phyloP scores from a whole-genome alignment of 495 filamentous ascomycete species.

The Podospora didyma region DNA sequence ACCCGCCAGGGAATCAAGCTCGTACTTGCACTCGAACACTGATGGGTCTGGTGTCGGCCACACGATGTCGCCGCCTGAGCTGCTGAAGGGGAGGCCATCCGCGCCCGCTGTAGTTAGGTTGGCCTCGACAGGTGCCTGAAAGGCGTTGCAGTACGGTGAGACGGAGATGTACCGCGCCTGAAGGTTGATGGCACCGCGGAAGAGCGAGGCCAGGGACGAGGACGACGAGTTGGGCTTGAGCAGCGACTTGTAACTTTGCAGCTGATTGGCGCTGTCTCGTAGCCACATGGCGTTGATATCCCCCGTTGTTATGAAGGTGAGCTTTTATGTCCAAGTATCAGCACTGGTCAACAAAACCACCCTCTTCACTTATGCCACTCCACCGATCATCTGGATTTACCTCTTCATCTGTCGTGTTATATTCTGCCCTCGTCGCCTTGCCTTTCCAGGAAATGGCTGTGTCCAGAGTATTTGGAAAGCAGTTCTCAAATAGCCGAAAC shows the following conservation, averaged over 20 bases:
- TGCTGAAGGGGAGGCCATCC: conserved; percentile 29
- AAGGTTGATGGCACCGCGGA: conserved; percentile 61
- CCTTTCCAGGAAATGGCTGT: conserved; percentile 65
- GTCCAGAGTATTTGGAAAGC: conserved; percentile 64
- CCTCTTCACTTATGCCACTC: background rate
- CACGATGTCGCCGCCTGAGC: conserved; percentile 17
- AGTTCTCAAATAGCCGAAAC: conserved; percentile 60
- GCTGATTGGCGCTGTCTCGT: conserved; percentile 63
- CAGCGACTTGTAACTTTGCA: conserved; percentile 59
- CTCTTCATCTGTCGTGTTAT: background rate
- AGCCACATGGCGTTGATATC: conserved; percentile 81
- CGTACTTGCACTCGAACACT: conserved; percentile 57
- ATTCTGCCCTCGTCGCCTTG: conserved; percentile 33
- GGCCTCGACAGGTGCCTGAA: conserved; percentile 57
- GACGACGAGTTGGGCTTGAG: conserved; percentile 36
- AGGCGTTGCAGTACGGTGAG: conserved; percentile 61
- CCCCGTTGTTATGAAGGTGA: conserved; percentile 45
- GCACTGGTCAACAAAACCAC: background rate
- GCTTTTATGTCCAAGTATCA: conserved; percentile 25
- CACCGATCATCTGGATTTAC: background rate
- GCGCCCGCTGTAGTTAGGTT: conserved; percentile 27
- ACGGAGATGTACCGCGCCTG: conserved; percentile 58
- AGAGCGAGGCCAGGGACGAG: conserved; percentile 50
- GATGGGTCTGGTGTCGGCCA: conserved; percentile 10
- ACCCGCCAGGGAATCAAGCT: conserved; percentile 63